These are phyloP conservation scores for Borovskyia barvae DNA, from an alignment of 208 protist genomes.

Conservation along the genomic window DNA sequence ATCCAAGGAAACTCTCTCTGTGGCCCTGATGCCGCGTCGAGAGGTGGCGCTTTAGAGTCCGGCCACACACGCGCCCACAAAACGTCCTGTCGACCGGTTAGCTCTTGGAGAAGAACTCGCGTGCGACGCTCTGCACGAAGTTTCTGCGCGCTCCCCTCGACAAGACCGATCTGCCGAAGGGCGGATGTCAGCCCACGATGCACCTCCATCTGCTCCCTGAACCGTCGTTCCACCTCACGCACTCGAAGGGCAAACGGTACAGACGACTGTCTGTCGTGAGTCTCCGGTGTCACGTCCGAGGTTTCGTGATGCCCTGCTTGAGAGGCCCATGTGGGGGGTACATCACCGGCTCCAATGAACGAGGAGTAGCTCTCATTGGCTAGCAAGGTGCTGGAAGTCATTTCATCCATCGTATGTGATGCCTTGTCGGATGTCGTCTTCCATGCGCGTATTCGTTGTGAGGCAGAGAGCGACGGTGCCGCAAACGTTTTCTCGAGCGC, in stretches of 20 bases:
- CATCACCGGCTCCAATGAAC: too few species aligned
- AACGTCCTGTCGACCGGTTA: constrained; percentile 23
- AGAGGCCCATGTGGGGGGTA: not conserved
- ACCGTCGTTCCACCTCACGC: constrained; percentile 46
- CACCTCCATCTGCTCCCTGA: constrained; percentile 66
- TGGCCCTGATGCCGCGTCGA: too few species aligned
- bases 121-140: constrained; percentile 46
- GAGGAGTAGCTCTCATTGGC: too few species aligned
- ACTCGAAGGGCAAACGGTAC: constrained; percentile 41
- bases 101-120: constrained; percentile 10
- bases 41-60: too few species aligned
- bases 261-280: too few species aligned
- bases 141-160: constrained; percentile 25
- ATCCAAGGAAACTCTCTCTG: too few species aligned
- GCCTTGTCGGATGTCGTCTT: not conserved
- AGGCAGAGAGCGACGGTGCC: constrained; percentile 11
- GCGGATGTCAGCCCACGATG: constrained; percentile 44
- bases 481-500: not conserved
- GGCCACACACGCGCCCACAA: constrained; percentile 27
- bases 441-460: constrained; percentile 18
- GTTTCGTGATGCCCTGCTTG: not conserved
- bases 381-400: too few species aligned
- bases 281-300: not conserved
- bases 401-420: too few species aligned
- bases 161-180: constrained; percentile 22